Evolutionary conservation across 352 stramenopile species (phyloP).

Genomic region (Pythium guiyangense): DNA sequence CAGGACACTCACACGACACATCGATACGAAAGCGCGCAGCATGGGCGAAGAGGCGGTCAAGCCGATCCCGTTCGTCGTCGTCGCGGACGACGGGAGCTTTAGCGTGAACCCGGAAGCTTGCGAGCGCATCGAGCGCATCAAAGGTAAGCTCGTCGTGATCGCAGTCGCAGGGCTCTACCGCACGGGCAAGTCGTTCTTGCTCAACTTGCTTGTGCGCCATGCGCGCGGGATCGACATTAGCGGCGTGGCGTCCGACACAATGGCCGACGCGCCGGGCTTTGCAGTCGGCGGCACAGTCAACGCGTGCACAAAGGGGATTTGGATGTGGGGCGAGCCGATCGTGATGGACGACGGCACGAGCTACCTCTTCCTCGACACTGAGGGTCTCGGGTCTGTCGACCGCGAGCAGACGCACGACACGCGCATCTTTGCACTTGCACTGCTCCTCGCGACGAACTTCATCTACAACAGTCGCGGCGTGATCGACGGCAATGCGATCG

Average conservation of each 20-base stretch:
- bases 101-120: conserved; percentile 73
- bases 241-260: conserved; percentile 10
- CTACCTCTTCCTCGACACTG: conserved; percentile 86
- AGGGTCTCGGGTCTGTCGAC: conserved; percentile 81
- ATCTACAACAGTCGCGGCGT: conserved; percentile 90
- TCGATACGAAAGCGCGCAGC: conserved; percentile 1
- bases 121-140: conserved; percentile 61
- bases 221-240: conserved; percentile 30
- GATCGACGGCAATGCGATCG: conserved; percentile 88
- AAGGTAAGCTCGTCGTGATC: conserved; percentile 80
- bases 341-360: conserved; percentile 64
- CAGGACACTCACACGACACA: neutral
- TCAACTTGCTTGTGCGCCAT: conserved; percentile 81
- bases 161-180: conserved; percentile 85
- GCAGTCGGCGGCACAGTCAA: conserved; percentile 82
- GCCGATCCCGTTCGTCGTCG: conserved; percentile 77
- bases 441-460: conserved; percentile 84
- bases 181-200: conserved; percentile 88
- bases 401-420: conserved; percentile 87
- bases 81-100: conserved; percentile 76
- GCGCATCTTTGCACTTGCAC: conserved; percentile 85
- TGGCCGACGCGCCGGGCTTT: conserved; percentile 42
- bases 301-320: conserved; percentile 90
- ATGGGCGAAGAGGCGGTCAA: conserved; percentile 35
- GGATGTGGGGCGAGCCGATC: conserved; percentile 86